Evolutionary conservation across 2,329 filamentous ascomycete genomes (phyloP).

Genomic region (Pleochaeta shiraiana): DNA sequence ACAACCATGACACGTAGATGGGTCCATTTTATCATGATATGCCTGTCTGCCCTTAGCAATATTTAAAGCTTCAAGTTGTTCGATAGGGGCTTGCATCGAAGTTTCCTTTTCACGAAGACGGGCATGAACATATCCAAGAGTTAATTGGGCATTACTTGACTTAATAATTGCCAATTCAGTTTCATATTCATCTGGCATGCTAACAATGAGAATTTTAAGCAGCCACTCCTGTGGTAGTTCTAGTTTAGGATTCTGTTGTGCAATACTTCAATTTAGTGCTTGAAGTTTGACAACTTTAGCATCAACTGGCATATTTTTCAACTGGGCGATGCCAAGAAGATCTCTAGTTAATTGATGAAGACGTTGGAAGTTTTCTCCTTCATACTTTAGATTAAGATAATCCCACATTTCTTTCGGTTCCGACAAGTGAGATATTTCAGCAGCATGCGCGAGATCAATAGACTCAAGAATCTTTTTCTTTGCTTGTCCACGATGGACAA

Average conservation of each 20-base stretch:
- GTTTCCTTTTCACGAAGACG: neutral
- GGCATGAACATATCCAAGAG: neutral
- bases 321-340: neutral
- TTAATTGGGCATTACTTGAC: neutral
- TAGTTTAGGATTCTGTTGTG: neutral
- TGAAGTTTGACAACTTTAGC: conserved; percentile 2
- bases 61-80: conserved; percentile 2
- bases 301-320: conserved; percentile 2
- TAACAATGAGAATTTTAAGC: neutral
- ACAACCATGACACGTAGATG: neutral
- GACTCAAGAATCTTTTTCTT: neutral
- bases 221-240: conserved; percentile 2
- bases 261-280: neutral
- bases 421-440: conserved; percentile 3
- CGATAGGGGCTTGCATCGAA: conserved; percentile 1
- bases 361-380: neutral
- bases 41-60: neutral
- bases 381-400: conserved; percentile 1
- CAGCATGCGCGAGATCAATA: neutral
- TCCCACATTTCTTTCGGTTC: neutral
- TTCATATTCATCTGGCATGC: conserved; percentile 1
- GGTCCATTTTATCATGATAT: conserved; percentile 2
- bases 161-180: conserved; percentile 1
- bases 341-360: neutral
- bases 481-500: neutral